Conservation (phyloP, 2,329 filamentous ascomycete genomes). For the Fusarium brachygibbosum region DNA sequence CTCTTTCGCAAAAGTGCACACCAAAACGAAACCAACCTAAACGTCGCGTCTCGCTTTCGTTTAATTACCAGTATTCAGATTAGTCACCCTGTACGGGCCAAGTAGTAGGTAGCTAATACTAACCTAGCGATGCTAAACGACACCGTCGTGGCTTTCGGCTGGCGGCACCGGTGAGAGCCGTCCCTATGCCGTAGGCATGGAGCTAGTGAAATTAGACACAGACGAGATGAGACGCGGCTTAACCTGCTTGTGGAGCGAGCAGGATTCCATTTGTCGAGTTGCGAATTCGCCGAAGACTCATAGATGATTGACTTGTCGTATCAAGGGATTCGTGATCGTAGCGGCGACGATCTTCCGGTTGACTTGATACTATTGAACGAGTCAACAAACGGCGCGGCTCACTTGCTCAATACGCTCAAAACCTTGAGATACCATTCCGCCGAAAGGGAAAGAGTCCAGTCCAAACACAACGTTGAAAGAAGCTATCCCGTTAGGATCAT, state of each 20-base stretch:
- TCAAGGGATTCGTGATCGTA: not conserved
- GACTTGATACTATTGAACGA: not conserved
- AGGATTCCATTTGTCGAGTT: slow-evolving; percentile 20
- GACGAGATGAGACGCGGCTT: not conserved
- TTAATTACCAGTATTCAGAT: slow-evolving; percentile 2
- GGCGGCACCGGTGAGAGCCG: slow-evolving; percentile 32
- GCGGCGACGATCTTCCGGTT: not conserved
- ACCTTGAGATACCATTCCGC: slow-evolving; percentile 26
- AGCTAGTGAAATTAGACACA: slow-evolving; percentile 4
- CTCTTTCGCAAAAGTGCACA: not conserved
- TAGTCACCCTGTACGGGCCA: slow-evolving; percentile 9
- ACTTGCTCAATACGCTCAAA: slow-evolving; percentile 9
- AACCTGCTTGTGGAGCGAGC: slow-evolving; percentile 7
- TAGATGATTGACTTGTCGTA: slow-evolving; percentile 5
- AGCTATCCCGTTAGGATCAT: not conserved
- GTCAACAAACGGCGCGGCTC: slow-evolving; percentile 8
- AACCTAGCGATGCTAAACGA: not conserved
- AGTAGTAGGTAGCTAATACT: not conserved
- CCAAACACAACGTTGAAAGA: slow-evolving; percentile 7
- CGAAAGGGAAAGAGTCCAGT: not conserved
- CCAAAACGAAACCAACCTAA: slow-evolving; percentile 6
- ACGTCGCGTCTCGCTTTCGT: slow-evolving; percentile 1
- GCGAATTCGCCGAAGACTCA: slow-evolving; percentile 9
- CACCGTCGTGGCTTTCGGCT: slow-evolving; percentile 16
- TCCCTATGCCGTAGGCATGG: slow-evolving; percentile 5